phyloP scores from a whole-genome alignment of 2,329 filamentous ascomycete genomes.

The Ustilaginoidea virens region DNA sequence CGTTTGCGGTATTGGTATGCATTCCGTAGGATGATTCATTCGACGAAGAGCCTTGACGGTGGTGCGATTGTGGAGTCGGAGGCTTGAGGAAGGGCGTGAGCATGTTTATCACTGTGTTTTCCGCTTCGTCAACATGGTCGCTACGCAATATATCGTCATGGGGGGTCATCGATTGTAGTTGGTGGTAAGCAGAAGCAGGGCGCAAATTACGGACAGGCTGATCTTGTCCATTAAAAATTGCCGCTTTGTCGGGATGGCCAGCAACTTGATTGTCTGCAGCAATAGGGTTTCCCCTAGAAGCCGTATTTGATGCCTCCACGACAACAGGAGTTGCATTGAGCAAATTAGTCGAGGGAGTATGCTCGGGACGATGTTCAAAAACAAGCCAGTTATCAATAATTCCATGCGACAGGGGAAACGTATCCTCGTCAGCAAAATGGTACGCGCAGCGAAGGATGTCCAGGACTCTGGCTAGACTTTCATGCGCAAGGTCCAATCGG shows the following conservation, averaged over 20 bases:
- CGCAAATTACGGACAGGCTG: too few relatives aligned
- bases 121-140: conserved; percentile 14
- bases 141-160: background rate
- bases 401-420: conserved; percentile 21
- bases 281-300: too few relatives aligned
- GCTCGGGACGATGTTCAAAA: conserved; percentile 16
- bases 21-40: conserved; percentile 38
- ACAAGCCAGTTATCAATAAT: conserved; percentile 14
- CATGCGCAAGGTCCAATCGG: conserved; percentile 17
- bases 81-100: conserved; percentile 33
- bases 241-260: too few relatives aligned
- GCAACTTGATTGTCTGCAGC: too few relatives aligned
- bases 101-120: conserved; percentile 28
- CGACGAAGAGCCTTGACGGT: conserved; percentile 13
- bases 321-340: background rate
- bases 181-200: background rate
- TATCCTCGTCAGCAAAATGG: conserved; percentile 25
- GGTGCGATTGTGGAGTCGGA: conserved; percentile 24
- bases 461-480: conserved; percentile 30
- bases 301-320: background rate
- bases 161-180: background rate
- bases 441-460: conserved; percentile 33
- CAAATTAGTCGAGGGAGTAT: background rate
- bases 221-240: too few relatives aligned
- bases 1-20: conserved; percentile 34